Base-by-base conservation (phyloP, 345 rosid species). In the Acer campestre region DNA sequence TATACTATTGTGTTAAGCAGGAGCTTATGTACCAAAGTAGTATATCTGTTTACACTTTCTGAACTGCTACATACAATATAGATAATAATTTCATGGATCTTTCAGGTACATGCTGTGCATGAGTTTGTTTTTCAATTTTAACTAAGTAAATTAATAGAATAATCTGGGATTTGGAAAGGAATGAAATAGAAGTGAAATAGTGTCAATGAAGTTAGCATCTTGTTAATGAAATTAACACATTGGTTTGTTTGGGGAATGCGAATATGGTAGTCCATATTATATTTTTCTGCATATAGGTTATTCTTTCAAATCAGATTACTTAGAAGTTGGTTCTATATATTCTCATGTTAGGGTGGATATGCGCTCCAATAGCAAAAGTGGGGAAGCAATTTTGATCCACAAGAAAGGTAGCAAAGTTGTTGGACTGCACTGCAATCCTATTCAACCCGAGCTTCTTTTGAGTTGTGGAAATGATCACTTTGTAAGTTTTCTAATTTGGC, bases 401-500 rank as follows among this genome's bases (percentile, higher is more conserved):
- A 92, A 92, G 93, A 89, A 89, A 86, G 92, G 95, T 23, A 91
- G 85, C 86, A 96, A 96, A 87, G 99, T 96, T 58, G 97, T 91
- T 79, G 93, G 99, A 63, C 93, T 96, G 25, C 97, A 96, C 78
- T 94, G 98, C 88, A 94, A 94, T 86, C 98, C 98, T 27, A 85
- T 92, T 75, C 99, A 92, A 55, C 97, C 97, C 1, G 98, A 91
- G 82, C 90, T 94, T 82, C 85, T 94, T 51, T 83, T 95, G 80
- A 95, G 97, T 73, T 94, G 97, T 79, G 99, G 99, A 76, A 95
- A 95, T 61, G 99, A 95, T 88, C 97, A 94, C 86, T 93, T 87
- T 85, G 99, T 95, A 86, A 90, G 98, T 76, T 78, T 13, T 55
- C 74, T 61, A 38, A 62, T 25, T 69, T 42, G 2, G 10, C 1